A percentile compares a stretch with the other conserved stretches of the same genome.
These are phyloP conservation scores for Spergularia azorica DNA, from an alignment of 179 eudicot genomes.

Conservation along the genomic window DNA sequence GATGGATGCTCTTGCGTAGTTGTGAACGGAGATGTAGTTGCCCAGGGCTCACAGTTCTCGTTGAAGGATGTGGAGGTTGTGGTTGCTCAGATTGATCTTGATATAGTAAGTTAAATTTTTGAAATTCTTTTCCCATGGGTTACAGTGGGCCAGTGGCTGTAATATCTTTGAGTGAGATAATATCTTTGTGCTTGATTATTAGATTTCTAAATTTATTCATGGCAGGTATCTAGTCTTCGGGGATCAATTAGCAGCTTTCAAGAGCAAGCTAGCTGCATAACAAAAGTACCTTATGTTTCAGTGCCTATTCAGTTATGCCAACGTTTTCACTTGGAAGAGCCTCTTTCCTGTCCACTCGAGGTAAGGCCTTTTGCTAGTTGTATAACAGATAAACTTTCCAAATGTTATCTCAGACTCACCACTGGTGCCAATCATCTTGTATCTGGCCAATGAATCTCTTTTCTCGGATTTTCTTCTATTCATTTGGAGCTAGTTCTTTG, in stretches of 20 bases:
- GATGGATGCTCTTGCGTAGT: slow-evolving; percentile 95
- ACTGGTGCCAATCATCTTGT: not conserved
- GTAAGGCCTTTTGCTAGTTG: slow-evolving; percentile 35
- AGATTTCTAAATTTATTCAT: slow-evolving; percentile 10
- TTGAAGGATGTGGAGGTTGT: slow-evolving; percentile 91
- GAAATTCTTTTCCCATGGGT: not conserved
- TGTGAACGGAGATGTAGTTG: slow-evolving; percentile 94
- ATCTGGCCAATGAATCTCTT: not conserved
- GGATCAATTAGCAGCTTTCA: slow-evolving; percentile 84
- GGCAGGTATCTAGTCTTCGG: slow-evolving; percentile 86
- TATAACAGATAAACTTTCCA: slow-evolving; percentile 2
- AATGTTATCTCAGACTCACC: not conserved
- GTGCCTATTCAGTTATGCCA: slow-evolving; percentile 74
- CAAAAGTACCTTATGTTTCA: slow-evolving; percentile 48
- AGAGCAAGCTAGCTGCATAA: slow-evolving; percentile 85
- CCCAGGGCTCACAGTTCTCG: slow-evolving; percentile 97
- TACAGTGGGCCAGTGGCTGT: not conserved
- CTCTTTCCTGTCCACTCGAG: slow-evolving; percentile 76
- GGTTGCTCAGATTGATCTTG: slow-evolving; percentile 89
- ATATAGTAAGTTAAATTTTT: slow-evolving; percentile 59
- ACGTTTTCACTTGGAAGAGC: slow-evolving; percentile 65
- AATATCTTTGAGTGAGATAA: not conserved
- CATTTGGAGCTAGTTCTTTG: not conserved
- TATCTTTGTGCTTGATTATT: not conserved
- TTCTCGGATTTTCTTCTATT: not conserved